A percentile compares a stretch with the other conserved stretches of the same genome.
These are phyloP conservation scores for Phytophthora boehmeriae DNA, from an alignment of 352 stramenopile genomes.

Conservation along the genomic window DNA sequence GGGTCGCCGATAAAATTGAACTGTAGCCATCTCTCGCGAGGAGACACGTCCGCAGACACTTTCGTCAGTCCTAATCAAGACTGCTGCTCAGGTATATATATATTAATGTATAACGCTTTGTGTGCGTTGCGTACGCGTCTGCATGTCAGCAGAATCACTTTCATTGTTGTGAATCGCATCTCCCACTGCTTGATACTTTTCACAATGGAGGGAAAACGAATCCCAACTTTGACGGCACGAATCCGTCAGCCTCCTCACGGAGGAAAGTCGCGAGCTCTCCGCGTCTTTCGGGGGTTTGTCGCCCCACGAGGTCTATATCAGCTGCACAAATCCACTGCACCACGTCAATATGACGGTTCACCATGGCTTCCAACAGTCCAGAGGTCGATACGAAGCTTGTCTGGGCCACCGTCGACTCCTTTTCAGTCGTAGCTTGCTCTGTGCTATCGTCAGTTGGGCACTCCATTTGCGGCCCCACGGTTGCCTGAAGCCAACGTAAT, in stretches of 20 bases:
- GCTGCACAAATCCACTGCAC: constrained; percentile 38
- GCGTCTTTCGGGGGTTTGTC: constrained; percentile 22
- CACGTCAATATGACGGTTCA: constrained; percentile 42
- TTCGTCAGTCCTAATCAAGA: too few relatives aligned
- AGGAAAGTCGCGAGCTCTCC: constrained; percentile 37
- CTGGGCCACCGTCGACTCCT: constrained; percentile 1
- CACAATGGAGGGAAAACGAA: constrained; percentile 38
- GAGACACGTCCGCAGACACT: too few relatives aligned
- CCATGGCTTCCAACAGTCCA: constrained; percentile 31
- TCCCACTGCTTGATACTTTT: too few relatives aligned
- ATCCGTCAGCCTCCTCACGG: constrained; percentile 33
- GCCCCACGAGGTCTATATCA: constrained; percentile 28
- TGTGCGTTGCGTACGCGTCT: constrained; percentile 26
- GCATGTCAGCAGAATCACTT: constrained; percentile 21
- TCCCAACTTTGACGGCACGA: constrained; percentile 28
- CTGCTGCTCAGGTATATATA: too few relatives aligned
- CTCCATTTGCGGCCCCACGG: constrained; percentile 22
- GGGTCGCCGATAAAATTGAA: too few relatives aligned
- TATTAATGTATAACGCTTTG: constrained; percentile 29
- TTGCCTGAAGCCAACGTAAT: constrained; percentile 35
- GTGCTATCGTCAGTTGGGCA: not conserved
- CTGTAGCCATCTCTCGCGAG: too few relatives aligned
- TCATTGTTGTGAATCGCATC: too few relatives aligned
- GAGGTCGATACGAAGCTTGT: constrained; percentile 39
- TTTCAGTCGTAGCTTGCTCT: not conserved